These are phyloP conservation scores for Podospora bellae-mahoneyi DNA, from an alignment of 495 filamentous ascomycete genomes.

Conservation along the genomic window DNA sequence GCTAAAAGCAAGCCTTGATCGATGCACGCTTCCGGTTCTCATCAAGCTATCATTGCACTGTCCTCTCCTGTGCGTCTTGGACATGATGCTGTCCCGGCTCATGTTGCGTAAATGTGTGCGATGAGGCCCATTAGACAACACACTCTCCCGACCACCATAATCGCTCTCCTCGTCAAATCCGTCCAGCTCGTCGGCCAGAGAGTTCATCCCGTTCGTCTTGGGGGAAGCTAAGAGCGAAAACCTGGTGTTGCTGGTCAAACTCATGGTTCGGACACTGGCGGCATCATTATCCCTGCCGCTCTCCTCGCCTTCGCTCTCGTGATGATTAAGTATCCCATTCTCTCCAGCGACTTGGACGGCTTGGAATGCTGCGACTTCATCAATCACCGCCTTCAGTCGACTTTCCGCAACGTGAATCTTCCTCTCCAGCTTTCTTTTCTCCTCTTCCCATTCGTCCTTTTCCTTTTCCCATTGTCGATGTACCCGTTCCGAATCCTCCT, in stretches of 20 bases:
- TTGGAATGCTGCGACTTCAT: slow-evolving; percentile 77
- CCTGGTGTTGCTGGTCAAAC: slow-evolving; percentile 68
- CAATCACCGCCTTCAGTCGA: slow-evolving; percentile 75
- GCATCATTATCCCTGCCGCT: slow-evolving; percentile 64
- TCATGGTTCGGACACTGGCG: slow-evolving; percentile 72
- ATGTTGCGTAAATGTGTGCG: slow-evolving; percentile 34
- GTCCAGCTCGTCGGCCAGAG: slow-evolving; percentile 85
- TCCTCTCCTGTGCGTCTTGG: slow-evolving; percentile 43
- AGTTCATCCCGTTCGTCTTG: slow-evolving; percentile 61
- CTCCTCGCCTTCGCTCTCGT: slow-evolving; percentile 54
- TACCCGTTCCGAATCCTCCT: slow-evolving; percentile 76
- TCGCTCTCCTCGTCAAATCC: slow-evolving; percentile 63
- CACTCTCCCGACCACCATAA: slow-evolving; percentile 53
- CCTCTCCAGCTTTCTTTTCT: slow-evolving; percentile 75
- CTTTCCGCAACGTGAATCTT: slow-evolving; percentile 84
- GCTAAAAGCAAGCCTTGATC: slow-evolving; percentile 46
- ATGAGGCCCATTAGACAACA: slow-evolving; percentile 39
- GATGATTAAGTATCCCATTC: slow-evolving; percentile 35
- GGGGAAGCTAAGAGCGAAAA: slow-evolving; percentile 63
- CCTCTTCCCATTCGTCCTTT: slow-evolving; percentile 75
- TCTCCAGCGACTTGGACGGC: slow-evolving; percentile 47
- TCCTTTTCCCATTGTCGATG: slow-evolving; percentile 77
- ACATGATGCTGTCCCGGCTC: slow-evolving; percentile 39
- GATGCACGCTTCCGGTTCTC: slow-evolving; percentile 47
- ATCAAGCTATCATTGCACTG: slow-evolving; percentile 51